Evolutionary conservation across 2,329 filamentous ascomycete genomes (phyloP), one percentile per base, ranked within the genome.

Genomic region (Pseudopithomyces chartarum): DNA sequence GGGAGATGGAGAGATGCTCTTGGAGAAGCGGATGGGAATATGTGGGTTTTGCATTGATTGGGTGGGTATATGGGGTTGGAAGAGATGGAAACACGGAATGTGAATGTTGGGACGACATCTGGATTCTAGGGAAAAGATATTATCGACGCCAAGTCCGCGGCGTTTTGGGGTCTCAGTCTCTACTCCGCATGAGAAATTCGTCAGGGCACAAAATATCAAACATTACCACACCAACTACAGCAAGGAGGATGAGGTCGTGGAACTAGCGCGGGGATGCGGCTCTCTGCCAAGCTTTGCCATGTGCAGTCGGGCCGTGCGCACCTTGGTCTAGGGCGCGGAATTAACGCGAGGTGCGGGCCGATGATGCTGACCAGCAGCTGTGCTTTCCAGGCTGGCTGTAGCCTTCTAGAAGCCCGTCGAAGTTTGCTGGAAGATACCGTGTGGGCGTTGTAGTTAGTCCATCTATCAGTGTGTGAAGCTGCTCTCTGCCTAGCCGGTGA

Each of bases 381-480:
- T 19, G 46, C 48, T n/a, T 19, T 38, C 38, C 38, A 38, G 22
- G 23, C 26, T 19, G n/a, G 23, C 12, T 33, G 38, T 26, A 29
- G 36, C n/a, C 15, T 54, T 36, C 40, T 57, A 45, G 55, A 57
- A 57, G 50, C 44, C 20, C 38, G 34, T 26, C 55, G 50, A 57
- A 57, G 45, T 26, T 38, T 54, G 51, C 10, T 10, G 8, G 5
- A 10, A 19, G 3, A 40, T 40, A 20, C 36, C 22, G 23, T 17
- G 17, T 45, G 26, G 47, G n/a, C 6, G 13, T 42, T 19, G 44
- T 6, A 15, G 40, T 10, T 20, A 6, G 11, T 19, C 19, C 33
- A 13, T 17, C 40, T 36, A 29, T 29, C 29, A 7, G n/a, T n/a
- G n/a, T n/a, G n/a, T n/a, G n/a, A n/a, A 32, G 20, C 17, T 51